Evolutionary conservation across 257 asterid genomes (phyloP).

Genomic region (Eucommia ulmoides): DNA sequence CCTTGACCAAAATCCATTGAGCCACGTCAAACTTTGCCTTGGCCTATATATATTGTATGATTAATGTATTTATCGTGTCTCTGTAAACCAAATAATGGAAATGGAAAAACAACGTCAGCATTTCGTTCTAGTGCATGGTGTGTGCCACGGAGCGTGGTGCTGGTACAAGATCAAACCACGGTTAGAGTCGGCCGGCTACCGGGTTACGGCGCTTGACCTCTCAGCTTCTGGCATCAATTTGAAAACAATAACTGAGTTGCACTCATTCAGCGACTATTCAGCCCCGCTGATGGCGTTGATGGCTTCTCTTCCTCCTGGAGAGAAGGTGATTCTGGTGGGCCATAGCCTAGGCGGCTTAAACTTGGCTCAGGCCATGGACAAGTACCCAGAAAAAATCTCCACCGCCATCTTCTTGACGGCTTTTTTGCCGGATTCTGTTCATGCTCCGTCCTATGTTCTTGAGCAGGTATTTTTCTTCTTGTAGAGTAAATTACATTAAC

Average conservation of each 20-base stretch:
- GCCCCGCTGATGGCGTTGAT: constrained; percentile 30
- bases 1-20: no score
- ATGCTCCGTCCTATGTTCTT: constrained; percentile 24
- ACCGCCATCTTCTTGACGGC: constrained; percentile 43
- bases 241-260: constrained; percentile 20
- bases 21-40: no score
- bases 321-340: constrained; percentile 47
- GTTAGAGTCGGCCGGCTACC: constrained; percentile 53
- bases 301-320: constrained; percentile 19
- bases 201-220: no score
- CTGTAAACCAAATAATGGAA: no score
- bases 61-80: no score
- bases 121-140: constrained; percentile 53
- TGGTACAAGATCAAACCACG: constrained; percentile 54
- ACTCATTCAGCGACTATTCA: constrained; percentile 26
- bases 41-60: no score
- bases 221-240: constrained; percentile 42
- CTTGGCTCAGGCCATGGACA: no score
- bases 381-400: constrained; percentile 26
- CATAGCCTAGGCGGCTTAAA: constrained; percentile 50
- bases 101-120: constrained; percentile 15
- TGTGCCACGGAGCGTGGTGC: constrained; percentile 60
- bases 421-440: constrained; percentile 33
- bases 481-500: no score
- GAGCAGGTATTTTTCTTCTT: no score